Conservation (phyloP, 176 grass and related monocot species). For the Carex littledalei region DNA sequence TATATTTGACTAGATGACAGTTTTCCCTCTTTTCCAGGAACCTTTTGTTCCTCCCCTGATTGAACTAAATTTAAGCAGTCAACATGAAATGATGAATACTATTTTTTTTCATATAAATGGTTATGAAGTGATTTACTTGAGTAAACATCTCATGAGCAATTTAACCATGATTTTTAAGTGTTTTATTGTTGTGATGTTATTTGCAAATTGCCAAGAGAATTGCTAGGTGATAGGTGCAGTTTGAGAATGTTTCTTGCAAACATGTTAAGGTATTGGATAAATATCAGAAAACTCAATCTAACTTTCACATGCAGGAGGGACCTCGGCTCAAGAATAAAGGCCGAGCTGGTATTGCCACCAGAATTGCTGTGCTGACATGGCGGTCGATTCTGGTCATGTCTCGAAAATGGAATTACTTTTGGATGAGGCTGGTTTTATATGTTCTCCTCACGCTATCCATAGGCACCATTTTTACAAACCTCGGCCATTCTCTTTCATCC, state of each 20-base stretch:
- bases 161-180: not conserved
- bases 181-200: not conserved
- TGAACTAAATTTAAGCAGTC: not conserved
- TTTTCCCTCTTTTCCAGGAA: not conserved
- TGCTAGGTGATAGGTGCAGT: not conserved
- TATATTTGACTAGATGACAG: not conserved
- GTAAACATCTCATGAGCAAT: not conserved
- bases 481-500: constrained; percentile 87
- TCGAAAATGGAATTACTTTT: constrained; percentile 90
- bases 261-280: not conserved
- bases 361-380: constrained; percentile 73
- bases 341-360: constrained; percentile 47
- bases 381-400: constrained; percentile 92
- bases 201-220: not conserved
- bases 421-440: constrained; percentile 72
- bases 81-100: not conserved
- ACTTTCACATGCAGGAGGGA: constrained; percentile 61
- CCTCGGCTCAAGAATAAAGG: constrained; percentile 75
- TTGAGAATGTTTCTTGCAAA: not conserved
- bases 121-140: not conserved
- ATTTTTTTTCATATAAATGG: not conserved
- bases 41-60: not conserved
- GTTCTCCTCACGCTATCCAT: constrained; percentile 67
- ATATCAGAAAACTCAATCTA: not conserved
- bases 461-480: constrained; percentile 66